phyloP scores from a whole-genome alignment of 495 filamentous ascomycete genomes.

The Tuber umbilicatum region DNA sequence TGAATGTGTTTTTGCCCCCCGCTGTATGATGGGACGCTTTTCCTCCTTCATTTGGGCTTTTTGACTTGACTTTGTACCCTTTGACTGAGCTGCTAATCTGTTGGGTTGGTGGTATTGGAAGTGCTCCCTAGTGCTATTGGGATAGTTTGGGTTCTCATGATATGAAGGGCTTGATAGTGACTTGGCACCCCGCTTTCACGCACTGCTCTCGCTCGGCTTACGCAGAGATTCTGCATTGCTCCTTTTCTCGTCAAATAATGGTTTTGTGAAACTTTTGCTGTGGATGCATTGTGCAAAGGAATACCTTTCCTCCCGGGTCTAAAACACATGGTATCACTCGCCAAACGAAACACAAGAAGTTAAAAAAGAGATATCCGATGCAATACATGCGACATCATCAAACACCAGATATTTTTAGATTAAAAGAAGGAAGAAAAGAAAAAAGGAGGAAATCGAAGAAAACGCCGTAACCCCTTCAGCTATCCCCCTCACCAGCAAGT shows the following conservation, averaged over 20 bases:
- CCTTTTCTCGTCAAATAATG: background rate
- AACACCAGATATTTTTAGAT: background rate
- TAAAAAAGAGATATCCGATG: background rate
- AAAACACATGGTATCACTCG: conserved; percentile 4
- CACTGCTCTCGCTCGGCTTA: background rate
- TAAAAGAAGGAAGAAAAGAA: background rate
- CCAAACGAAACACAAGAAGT: background rate
- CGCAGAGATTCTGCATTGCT: background rate
- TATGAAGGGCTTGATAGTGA: background rate
- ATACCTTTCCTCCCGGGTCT: background rate
- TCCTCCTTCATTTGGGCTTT: background rate
- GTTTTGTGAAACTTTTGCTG: background rate
- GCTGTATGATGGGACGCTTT: conserved; percentile 14
- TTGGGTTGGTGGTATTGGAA: conserved; percentile 44
- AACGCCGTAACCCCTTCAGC: background rate
- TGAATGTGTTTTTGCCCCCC: too few relatives aligned
- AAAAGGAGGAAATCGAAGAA: background rate
- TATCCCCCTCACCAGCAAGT: background rate
- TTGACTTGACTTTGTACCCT: background rate
- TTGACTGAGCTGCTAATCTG: background rate
- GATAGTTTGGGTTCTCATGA: conserved; percentile 46
- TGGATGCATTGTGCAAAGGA: background rate
- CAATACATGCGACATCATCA: background rate
- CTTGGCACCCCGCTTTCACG: background rate
- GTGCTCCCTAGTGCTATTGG: conserved; percentile 51